These are phyloP conservation scores for Cerrena zonata DNA, from an alignment of 1,284 basidiomycete species.

Conservation along the genomic window DNA sequence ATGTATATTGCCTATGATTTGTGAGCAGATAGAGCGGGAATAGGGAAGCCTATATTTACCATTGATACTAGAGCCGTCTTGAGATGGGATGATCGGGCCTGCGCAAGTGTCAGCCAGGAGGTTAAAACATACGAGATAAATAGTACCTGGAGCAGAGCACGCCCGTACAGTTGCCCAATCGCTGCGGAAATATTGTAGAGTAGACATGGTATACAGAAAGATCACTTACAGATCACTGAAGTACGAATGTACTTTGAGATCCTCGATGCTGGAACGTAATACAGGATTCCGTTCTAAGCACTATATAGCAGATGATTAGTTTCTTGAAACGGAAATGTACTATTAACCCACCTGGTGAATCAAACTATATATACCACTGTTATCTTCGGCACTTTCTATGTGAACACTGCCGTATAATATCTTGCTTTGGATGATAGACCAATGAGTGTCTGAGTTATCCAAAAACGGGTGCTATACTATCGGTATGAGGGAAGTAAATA, in stretches of 20 bases:
- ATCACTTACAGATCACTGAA: conserved; percentile 1
- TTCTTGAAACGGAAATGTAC: background rate
- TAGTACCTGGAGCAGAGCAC: background rate
- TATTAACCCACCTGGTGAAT: background rate
- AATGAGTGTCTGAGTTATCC: background rate
- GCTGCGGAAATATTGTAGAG: background rate
- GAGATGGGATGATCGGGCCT: background rate
- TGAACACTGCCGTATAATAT: conserved; percentile 5
- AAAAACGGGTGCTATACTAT: conserved; percentile 3
- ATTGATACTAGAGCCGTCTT: too few relatives aligned
- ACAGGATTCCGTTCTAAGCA: conserved; percentile 7
- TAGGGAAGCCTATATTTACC: background rate
- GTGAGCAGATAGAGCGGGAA: background rate
- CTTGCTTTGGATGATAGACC: background rate
- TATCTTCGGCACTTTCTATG: too few relatives aligned
- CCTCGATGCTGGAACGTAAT: conserved; percentile 1
- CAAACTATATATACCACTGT: too few relatives aligned
- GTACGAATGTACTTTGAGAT: conserved; percentile 1
- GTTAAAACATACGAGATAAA: background rate
- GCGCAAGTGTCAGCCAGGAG: background rate
- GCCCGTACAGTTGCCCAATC: conserved; percentile 1
- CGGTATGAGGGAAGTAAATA: background rate
- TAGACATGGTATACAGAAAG: too few relatives aligned
- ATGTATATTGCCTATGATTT: background rate
- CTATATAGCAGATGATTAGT: background rate